Base-by-base conservation (phyloP, 805 yeast species). In the Debaryomyces hansenii region DNA sequence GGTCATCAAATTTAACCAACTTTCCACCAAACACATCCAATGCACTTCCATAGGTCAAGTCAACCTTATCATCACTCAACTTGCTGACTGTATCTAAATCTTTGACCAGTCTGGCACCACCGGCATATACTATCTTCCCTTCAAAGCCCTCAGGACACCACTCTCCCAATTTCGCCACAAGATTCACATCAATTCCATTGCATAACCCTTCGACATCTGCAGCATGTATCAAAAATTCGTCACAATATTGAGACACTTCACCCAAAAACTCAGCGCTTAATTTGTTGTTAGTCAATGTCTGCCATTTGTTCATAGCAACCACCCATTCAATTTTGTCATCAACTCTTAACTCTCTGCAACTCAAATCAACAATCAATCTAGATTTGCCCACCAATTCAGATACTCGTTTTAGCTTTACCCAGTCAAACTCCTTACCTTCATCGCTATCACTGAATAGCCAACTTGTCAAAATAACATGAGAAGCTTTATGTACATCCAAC, bases 271-370 rank as follows among this genome's bases (percentile, higher is more conserved):
- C 78, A 41, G 65, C 62, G 41, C 72, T 72, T 44, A 94, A 71
- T 45, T 69, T 77, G 38, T 83, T 75, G 34, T 77, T 76, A 0
- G 99, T 94, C 24, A 91, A 66, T 0, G 91, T 87, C 63, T 91
- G 97, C 99, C 99, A 94, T 66, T 90, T 87, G 67, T 94, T 91
- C 83, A 90, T 94, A 2, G 98, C 97, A n/a, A 94, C 99, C 31
- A 85, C 78, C 99, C 99, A 94, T 38, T 72, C 64, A 1, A 43
- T 59, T 50, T 40, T 46, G 9, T 51, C 60, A 2, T 59, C 56
- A 4, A 58, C 52, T 5, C 59, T 60, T 1, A 64, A 62, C 14
- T 59, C 60, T 49, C 96, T 78, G 64, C 98, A 92, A 62, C 96
- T 89, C 57, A 94, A 74, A 63, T 94, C 99, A 37, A 94, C 84